phyloP scores from a whole-genome alignment of 2,329 filamentous ascomycete genomes.

The Coniochaeta sp. region DNA sequence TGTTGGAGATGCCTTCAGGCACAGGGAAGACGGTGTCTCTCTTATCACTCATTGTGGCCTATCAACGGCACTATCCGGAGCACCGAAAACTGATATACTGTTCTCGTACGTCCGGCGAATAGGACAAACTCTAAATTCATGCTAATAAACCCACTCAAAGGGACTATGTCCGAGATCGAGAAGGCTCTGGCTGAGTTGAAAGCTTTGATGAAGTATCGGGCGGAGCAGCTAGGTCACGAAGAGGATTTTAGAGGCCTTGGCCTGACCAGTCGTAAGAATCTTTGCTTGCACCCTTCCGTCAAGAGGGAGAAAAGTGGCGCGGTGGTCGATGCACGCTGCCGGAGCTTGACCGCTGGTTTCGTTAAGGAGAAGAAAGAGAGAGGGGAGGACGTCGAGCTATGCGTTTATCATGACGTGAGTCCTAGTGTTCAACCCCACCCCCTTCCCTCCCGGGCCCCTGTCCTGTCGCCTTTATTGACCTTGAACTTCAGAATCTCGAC shows the following conservation, averaged over 20 bases:
- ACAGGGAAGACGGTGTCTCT: conserved; percentile 97
- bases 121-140: neutral
- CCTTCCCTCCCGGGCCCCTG: too few species aligned
- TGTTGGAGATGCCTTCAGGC: conserved; percentile 97
- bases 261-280: conserved; percentile 90
- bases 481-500: conserved; percentile 65
- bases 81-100: conserved; percentile 97
- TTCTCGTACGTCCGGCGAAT: conserved; percentile 51
- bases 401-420: conserved; percentile 84
- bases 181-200: conserved; percentile 91
- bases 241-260: conserved; percentile 93
- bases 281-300: conserved; percentile 93
- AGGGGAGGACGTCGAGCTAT: conserved; percentile 89
- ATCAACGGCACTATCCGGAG: conserved; percentile 89
- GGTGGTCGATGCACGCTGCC: conserved; percentile 90
- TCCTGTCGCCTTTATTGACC: neutral
- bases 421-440: neutral
- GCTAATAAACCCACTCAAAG: conserved; percentile 22
- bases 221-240: conserved; percentile 77
- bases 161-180: conserved; percentile 98
- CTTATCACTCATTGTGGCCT: conserved; percentile 90
- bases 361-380: conserved; percentile 96
- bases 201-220: conserved; percentile 88
- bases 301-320: conserved; percentile 93
- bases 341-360: conserved; percentile 92